These are phyloP conservation scores for Calamus simplicifolius DNA, from an alignment of 176 grass and related monocot species.

Conservation along the genomic window DNA sequence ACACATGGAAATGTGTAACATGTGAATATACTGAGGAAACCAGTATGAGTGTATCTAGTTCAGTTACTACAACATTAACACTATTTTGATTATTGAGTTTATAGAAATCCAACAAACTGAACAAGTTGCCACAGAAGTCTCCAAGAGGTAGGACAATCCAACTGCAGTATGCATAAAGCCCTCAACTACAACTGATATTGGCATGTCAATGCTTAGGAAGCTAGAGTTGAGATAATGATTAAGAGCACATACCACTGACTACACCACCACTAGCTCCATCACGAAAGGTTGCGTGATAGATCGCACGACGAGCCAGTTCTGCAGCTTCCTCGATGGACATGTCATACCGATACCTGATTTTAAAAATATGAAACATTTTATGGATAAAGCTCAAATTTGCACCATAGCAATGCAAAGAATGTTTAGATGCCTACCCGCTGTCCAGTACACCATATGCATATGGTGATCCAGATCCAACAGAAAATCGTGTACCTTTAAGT, in stretches of 20 bases:
- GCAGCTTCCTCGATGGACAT: slow-evolving; percentile 84
- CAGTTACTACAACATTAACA: too few species aligned
- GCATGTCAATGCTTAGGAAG: too few species aligned
- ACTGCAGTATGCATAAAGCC: too few species aligned
- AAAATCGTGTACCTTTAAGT: slow-evolving; percentile 71
- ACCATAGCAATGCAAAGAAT: not conserved
- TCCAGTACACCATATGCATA: slow-evolving; percentile 93
- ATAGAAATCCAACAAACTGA: too few species aligned
- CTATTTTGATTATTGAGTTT: too few species aligned
- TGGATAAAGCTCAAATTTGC: not conserved
- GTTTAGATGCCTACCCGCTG: slow-evolving; percentile 38
- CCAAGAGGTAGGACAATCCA: too few species aligned
- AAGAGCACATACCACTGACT: slow-evolving; percentile 62
- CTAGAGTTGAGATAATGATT: slow-evolving; percentile 1
- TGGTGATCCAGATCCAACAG: slow-evolving; percentile 88
- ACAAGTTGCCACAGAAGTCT: too few species aligned
- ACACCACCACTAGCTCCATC: slow-evolving; percentile 90
- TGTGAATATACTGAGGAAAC: too few species aligned
- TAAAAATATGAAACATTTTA: slow-evolving; percentile 11
- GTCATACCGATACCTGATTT: slow-evolving; percentile 59
- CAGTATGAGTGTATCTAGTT: too few species aligned
- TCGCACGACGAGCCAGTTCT: slow-evolving; percentile 67
- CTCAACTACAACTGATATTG: too few species aligned
- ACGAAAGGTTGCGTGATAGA: slow-evolving; percentile 86
- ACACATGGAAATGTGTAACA: too few species aligned